phyloP scores from a whole-genome alignment of 2,329 filamentous ascomycete genomes.

The Thielaviopsis euricoi region DNA sequence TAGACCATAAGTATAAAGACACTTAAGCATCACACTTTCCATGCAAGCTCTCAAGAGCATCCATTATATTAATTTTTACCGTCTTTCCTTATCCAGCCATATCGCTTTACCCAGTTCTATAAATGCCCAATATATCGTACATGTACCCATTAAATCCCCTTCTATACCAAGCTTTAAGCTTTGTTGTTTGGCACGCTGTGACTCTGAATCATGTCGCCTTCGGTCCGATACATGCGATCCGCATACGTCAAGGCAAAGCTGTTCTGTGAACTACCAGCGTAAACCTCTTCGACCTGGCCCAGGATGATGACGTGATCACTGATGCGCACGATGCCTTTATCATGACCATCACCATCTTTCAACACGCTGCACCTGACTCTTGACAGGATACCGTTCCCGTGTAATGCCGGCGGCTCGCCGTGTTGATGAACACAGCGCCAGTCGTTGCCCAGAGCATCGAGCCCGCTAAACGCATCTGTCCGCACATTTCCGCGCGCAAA shows the following conservation, averaged over 20 bases:
- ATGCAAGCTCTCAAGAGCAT: neutral
- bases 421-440: neutral
- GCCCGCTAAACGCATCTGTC: slow-evolving; percentile 22
- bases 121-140: neutral
- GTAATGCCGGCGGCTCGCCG: slow-evolving; percentile 25
- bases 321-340: slow-evolving; percentile 27
- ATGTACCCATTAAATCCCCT: neutral
- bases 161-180: neutral
- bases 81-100: neutral
- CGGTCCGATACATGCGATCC: slow-evolving; percentile 30
- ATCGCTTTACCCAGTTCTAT: neutral
- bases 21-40: neutral
- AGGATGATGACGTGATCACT: slow-evolving; percentile 36
- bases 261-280: slow-evolving; percentile 19
- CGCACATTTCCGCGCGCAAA: slow-evolving; percentile 33
- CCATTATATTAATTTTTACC: neutral
- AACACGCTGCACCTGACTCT: slow-evolving; percentile 28
- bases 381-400: slow-evolving; percentile 35
- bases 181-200: slow-evolving; percentile 11
- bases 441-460: slow-evolving; percentile 16
- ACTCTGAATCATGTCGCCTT: slow-evolving; percentile 22
- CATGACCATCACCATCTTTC: slow-evolving; percentile 20
- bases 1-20: neutral
- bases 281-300: slow-evolving; percentile 32
- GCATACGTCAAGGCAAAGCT: slow-evolving; percentile 32